A percentile compares a stretch with the other conserved stretches of the same genome.
Conservation (phyloP, 139 green algal genomes). For the Chlorella sp. region DNA sequence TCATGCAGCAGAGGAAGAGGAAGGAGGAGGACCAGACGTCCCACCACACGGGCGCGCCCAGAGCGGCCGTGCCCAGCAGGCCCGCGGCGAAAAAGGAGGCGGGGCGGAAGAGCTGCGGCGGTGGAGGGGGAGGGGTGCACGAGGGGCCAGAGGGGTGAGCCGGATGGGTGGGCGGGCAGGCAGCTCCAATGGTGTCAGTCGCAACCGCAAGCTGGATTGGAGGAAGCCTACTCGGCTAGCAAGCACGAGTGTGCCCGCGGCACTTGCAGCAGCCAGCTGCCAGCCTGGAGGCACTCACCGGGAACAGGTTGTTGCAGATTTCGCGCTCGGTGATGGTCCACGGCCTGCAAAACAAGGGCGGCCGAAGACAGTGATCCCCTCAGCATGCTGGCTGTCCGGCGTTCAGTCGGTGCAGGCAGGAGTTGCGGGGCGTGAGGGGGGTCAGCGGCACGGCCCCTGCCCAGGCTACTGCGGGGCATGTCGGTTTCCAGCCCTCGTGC, state of each 20-base stretch:
- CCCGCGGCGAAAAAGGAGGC: conserved; percentile 36
- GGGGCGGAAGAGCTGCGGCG: conserved; percentile 3
- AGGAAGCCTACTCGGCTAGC: no score
- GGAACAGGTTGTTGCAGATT: conserved; percentile 96
- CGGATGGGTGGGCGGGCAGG: neutral
- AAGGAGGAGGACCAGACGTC: conserved; percentile 79
- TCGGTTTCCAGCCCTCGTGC: no score
- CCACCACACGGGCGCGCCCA: conserved; percentile 42
- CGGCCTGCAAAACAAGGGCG: neutral
- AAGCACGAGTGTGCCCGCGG: no score
- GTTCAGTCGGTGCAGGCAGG: no score
- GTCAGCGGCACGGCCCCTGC: neutral
- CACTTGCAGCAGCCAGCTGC: no score
- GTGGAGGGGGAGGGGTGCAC: conserved; percentile 44
- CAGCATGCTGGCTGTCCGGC: no score
- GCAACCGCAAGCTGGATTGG: no score
- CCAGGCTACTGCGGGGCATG: no score
- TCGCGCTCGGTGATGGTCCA: conserved; percentile 98
- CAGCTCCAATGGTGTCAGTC: no score
- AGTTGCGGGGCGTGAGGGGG: neutral
- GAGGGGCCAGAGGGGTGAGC: neutral
- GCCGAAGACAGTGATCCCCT: no score
- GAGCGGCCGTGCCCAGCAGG: conserved; percentile 41
- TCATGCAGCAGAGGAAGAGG: conserved; percentile 85
- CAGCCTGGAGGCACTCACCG: no score